phyloP scores from a whole-genome alignment of 495 filamentous ascomycete genomes.

The Xylaria castorea region DNA sequence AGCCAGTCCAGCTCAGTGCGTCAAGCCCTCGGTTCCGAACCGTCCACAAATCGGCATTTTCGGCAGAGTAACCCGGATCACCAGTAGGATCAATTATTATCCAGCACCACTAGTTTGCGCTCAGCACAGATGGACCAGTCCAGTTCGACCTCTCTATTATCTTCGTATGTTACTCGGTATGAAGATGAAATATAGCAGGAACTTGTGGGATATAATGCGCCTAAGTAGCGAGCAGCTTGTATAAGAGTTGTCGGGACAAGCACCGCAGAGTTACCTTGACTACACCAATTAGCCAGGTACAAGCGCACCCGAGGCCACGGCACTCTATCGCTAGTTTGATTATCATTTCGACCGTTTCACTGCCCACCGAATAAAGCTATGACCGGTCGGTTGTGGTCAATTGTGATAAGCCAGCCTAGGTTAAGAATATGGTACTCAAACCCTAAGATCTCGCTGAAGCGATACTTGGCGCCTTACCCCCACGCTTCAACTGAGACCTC shows the following conservation, averaged over 20 bases:
- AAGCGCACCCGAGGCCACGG: slow-evolving; percentile 1
- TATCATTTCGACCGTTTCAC: not conserved
- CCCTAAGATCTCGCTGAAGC: not conserved
- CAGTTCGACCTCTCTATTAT: not conserved
- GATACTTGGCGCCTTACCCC: slow-evolving; percentile 10
- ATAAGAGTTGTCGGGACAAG: not conserved
- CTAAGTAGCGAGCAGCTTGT: not conserved
- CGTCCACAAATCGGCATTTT: slow-evolving; percentile 1
- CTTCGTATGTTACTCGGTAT: not conserved
- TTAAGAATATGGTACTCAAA: slow-evolving; percentile 5
- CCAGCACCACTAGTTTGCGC: not conserved
- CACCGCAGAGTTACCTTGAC: slow-evolving; percentile 1
- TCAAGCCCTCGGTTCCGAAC: slow-evolving; percentile 3
- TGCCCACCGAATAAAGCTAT: not conserved
- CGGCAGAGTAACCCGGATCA: slow-evolving; percentile 8
- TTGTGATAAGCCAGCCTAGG: not conserved
- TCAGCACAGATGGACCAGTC: not conserved
- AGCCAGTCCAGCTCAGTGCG: slow-evolving; percentile 3
- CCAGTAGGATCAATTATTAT: slow-evolving; percentile 5
- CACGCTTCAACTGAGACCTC: not conserved
- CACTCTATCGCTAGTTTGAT: not conserved
- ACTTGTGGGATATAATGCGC: not conserved
- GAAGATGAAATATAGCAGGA: not conserved
- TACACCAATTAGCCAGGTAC: not conserved
- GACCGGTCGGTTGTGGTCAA: not conserved